Evolutionary conservation across 352 stramenopile species (phyloP).

Genomic region (Salisapilia sapeloensis): DNA sequence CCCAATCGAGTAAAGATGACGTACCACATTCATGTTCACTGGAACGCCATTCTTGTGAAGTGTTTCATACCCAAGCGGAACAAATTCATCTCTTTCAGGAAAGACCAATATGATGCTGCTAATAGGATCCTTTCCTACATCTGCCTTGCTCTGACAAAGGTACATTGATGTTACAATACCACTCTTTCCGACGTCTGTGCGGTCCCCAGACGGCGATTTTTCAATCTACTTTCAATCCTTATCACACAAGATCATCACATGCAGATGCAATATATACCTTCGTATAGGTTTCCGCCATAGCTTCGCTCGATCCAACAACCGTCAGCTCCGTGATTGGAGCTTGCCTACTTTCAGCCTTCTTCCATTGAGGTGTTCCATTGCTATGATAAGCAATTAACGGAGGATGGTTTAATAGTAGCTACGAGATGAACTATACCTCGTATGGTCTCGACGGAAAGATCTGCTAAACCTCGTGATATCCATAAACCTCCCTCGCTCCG

Average conservation of each 20-base stretch:
- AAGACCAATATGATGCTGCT: slow-evolving; percentile 65
- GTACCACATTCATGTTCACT: slow-evolving; percentile 62
- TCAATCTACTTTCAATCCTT: slow-evolving; percentile 24
- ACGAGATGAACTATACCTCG: no score
- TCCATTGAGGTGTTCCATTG: slow-evolving; percentile 17
- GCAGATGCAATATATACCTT: slow-evolving; percentile 20
- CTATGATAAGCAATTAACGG: no score
- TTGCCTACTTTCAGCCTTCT: slow-evolving; percentile 22
- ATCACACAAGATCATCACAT: neutral
- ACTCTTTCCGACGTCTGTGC: slow-evolving; percentile 68
- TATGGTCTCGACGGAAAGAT: no score
- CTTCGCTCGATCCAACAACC: slow-evolving; percentile 65
- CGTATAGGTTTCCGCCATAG: slow-evolving; percentile 41
- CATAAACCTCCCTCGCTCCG: no score
- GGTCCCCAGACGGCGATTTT: slow-evolving; percentile 44
- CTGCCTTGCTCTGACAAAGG: slow-evolving; percentile 35
- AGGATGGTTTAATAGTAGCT: no score
- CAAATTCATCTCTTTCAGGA: slow-evolving; percentile 53
- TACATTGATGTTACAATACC: slow-evolving; percentile 65
- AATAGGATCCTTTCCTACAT: slow-evolving; percentile 35
- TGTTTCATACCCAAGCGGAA: slow-evolving; percentile 62
- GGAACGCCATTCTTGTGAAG: slow-evolving; percentile 33
- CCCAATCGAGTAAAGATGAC: neutral
- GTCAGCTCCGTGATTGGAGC: slow-evolving; percentile 45
- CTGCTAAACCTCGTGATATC: no score